Base-by-base conservation (phyloP, 305 asterid genomes). In the Fraxinus albicans region DNA sequence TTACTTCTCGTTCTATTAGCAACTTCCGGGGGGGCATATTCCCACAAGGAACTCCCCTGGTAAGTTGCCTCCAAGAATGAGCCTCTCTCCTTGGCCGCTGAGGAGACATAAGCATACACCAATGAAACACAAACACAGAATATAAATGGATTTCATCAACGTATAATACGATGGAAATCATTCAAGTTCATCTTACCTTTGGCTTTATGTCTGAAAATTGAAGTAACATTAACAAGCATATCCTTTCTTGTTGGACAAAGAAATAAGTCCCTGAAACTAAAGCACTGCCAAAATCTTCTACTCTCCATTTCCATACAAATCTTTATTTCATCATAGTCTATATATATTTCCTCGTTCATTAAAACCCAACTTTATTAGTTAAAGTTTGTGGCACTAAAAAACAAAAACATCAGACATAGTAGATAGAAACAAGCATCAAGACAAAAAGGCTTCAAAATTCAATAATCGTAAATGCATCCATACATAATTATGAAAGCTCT, bases 221-320 rank as follows among this genome's bases (percentile, higher is more conserved):
- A 88, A 84, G 86, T 87, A 44, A 44, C 17, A 77, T 21, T 85
- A 82, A 80, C 77, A 63, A 84, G 73, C 13, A 69, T 33, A 47
- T 73, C 74, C 84, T 84, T 90, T 65, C 73, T 65, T 58, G 84
- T 77, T 58, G 86, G 88, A 80, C 87, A 85, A 44, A 84, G 81
- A 83, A 86, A 73, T 8, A 90, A 87, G 83, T 83, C 87, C 83
- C 82, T 92, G 88, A 90, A 80, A 58, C 85, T 84, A 73, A 84
- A 89, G 80, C 83, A 74, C 63, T 88, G 38, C 86, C 93, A 88
- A 50, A 79, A 31, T 70, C 80, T 90, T 79, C 81, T 79, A 86
- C 85, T 89, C 83, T 84, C 84, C 95, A 88, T 93, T 55, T 84
- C 86, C 77, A 38, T 35, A 21, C 3, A 17, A 1, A 77, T 29